Percentiles rank a stretch among this genome's conserved stretches.
phyloP scores from a whole-genome alignment of 371 early-diverging fungal species.

The Mucor plumbeus region DNA sequence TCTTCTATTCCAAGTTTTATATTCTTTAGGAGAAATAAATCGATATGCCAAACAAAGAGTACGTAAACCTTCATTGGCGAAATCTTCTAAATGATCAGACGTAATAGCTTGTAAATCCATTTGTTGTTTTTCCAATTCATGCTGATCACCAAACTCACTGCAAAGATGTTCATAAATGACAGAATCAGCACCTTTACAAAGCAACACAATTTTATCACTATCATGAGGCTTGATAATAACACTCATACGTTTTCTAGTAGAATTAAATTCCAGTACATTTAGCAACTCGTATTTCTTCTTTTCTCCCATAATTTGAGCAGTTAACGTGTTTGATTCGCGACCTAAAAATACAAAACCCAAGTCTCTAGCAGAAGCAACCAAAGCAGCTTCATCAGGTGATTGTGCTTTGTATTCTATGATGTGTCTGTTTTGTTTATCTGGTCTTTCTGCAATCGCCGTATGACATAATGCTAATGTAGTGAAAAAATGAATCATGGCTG shows the following conservation, averaged over 20 bases:
- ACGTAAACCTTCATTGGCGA: conserved; percentile 93
- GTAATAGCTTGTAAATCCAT: conserved; percentile 47
- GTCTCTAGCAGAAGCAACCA: conserved; percentile 86
- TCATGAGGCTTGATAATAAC: conserved; percentile 73
- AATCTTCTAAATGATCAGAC: conserved; percentile 76
- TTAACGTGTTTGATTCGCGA: conserved; percentile 57
- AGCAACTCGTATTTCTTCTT: conserved; percentile 53
- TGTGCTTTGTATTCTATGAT: conserved; percentile 82
- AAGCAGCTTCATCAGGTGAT: conserved; percentile 94
- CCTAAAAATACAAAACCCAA: conserved; percentile 83
- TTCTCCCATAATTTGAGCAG: conserved; percentile 42
- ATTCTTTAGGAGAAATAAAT: conserved; percentile 75
- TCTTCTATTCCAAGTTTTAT: conserved; percentile 75
- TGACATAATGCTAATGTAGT: conserved; percentile 92
- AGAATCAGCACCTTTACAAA: conserved; percentile 97
- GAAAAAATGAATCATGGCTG: conserved; percentile 63
- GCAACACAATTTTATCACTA: conserved; percentile 77
- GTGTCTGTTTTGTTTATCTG: conserved; percentile 50
- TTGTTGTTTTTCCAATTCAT: conserved; percentile 26
- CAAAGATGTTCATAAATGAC: conserved; percentile 84
- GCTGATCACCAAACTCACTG: conserved; percentile 42
- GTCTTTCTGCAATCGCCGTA: conserved; percentile 78
- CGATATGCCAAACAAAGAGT: conserved; percentile 88
- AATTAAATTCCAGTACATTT: conserved; percentile 78
- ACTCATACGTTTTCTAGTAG: conserved; percentile 87